A percentile compares a stretch with the other conserved stretches of the same genome.
phyloP scores from a whole-genome alignment of 257 asterid species.

The Capsicum rhomboideum region DNA sequence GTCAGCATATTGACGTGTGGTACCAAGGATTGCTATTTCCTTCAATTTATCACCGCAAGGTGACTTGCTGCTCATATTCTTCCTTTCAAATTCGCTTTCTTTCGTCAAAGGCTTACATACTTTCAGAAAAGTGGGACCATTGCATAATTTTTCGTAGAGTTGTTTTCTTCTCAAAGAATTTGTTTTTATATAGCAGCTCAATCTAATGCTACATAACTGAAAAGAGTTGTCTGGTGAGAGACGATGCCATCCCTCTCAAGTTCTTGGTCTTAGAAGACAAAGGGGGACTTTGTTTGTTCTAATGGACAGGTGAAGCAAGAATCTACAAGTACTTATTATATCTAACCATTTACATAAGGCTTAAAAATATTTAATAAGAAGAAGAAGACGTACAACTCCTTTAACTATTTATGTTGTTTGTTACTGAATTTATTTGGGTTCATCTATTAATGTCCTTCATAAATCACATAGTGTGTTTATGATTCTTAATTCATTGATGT shows the following conservation, averaged over 20 bases:
- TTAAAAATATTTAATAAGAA: neutral
- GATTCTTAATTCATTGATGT: neutral
- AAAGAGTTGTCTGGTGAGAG: slow-evolving; percentile 38
- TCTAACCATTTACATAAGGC: neutral
- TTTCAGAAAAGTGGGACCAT: slow-evolving; percentile 27
- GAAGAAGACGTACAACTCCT: neutral
- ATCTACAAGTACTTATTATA: no score
- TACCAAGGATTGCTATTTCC: neutral
- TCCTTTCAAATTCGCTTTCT: slow-evolving; percentile 21
- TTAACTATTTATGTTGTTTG: neutral
- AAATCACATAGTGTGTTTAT: neutral
- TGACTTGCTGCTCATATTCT: neutral
- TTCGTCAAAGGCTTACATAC: slow-evolving; percentile 22
- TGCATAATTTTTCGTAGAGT: neutral
- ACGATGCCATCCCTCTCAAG: slow-evolving; percentile 21
- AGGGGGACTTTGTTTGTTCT: slow-evolving; percentile 19
- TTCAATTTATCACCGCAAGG: neutral
- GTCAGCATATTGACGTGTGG: neutral
- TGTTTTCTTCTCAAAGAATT: neutral
- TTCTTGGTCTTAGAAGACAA: slow-evolving; percentile 26
- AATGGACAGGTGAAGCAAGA: slow-evolving; percentile 24
- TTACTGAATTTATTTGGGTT: neutral
- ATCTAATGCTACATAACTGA: slow-evolving; percentile 25
- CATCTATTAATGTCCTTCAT: neutral
- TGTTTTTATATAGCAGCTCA: slow-evolving; percentile 16